Conservation (phyloP, 768 basidiomycete species). For the Lactifluus echinatus region DNA sequence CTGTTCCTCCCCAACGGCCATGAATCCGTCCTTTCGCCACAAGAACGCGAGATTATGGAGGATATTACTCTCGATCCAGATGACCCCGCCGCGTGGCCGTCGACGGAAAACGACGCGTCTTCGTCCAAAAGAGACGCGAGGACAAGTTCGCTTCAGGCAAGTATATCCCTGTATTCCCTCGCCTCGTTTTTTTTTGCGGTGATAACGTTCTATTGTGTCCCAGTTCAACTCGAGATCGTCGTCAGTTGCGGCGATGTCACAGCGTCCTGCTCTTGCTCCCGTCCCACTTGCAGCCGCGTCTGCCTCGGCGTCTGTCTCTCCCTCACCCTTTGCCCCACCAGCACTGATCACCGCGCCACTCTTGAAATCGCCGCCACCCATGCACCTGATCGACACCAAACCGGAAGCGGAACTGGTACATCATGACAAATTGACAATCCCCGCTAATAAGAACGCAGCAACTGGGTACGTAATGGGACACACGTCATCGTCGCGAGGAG, state of each 20-base stretch:
- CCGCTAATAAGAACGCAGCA: not conserved
- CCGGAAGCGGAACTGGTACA: not conserved
- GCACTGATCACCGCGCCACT: not conserved
- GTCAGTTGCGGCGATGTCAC: not conserved
- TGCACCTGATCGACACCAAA: not conserved
- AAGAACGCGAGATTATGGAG: constrained; percentile 18
- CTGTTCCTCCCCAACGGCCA: not conserved
- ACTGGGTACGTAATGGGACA: not conserved
- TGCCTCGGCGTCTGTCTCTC: not conserved
- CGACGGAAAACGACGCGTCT: not conserved
- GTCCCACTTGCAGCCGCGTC: not conserved
- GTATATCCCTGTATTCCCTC: not conserved
- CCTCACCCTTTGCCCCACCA: constrained; percentile 9
- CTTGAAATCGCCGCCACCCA: not conserved
- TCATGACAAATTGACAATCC: not conserved
- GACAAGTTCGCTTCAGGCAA: not conserved
- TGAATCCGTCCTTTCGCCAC: not conserved
- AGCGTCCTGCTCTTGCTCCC: not conserved
- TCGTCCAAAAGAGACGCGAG: not conserved
- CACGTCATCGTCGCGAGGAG: not conserved
- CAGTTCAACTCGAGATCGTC: not conserved
- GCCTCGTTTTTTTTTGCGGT: not conserved
- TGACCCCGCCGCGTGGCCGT: constrained; percentile 3
- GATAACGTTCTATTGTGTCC: not conserved
- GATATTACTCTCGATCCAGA: constrained; percentile 15